Conservation (phyloP, 2,329 filamentous ascomycete species). For the Diaporthe ilicicola region DNA sequence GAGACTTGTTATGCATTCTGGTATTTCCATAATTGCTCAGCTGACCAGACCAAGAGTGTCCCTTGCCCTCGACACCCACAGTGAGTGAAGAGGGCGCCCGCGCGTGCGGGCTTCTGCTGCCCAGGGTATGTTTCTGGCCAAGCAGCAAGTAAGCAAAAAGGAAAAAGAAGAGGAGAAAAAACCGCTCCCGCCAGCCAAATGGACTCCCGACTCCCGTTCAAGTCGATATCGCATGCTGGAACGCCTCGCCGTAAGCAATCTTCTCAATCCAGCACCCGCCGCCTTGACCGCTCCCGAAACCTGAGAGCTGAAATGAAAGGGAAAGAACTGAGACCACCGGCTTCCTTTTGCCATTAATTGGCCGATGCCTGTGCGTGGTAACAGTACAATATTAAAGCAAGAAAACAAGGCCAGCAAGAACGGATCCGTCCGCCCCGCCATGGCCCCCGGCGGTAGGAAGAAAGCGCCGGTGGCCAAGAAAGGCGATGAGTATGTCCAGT, state of each 20-base stretch:
- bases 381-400: not conserved
- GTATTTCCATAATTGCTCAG: not conserved
- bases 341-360: not conserved
- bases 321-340: not conserved
- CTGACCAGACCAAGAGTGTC: not conserved
- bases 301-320: not conserved
- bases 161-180: not conserved
- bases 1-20: not conserved
- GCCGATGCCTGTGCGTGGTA: not conserved
- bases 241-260: slow-evolving; percentile 19
- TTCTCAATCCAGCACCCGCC: not conserved
- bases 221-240: slow-evolving; percentile 1
- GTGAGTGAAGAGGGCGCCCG: no score
- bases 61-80: not conserved
- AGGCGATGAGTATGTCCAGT: not conserved
- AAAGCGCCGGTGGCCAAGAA: not conserved
- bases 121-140: not conserved
- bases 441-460: not conserved
- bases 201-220: not conserved
- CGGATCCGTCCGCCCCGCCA: not conserved
- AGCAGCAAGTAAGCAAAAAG: not conserved
- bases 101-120: no score
- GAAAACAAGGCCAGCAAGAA: not conserved
- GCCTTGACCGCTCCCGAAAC: not conserved
- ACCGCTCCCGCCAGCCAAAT: slow-evolving; percentile 7